phyloP scores from a whole-genome alignment of 2,329 filamentous ascomycete species.

The Blastomyces emzantsi region DNA sequence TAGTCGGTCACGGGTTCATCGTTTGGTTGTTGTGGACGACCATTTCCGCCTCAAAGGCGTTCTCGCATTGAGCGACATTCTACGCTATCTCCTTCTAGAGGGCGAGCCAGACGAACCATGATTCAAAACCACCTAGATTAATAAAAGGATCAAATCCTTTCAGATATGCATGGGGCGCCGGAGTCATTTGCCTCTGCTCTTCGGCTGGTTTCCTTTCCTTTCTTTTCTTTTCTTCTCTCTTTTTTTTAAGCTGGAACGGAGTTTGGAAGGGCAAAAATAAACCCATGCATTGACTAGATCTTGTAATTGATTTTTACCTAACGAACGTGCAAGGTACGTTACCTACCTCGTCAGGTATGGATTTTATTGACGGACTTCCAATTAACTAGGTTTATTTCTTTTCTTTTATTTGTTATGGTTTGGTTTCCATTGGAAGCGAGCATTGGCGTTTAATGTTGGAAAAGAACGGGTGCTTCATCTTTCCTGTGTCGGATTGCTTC shows the following conservation, averaged over 20 bases:
- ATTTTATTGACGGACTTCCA: background rate
- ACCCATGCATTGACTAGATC: slow-evolving; percentile 11
- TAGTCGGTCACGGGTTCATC: slow-evolving; percentile 86
- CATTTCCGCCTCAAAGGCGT: slow-evolving; percentile 77
- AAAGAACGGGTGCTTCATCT: background rate
- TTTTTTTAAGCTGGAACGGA: slow-evolving; percentile 13
- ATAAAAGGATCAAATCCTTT: background rate
- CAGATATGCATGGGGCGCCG: slow-evolving; percentile 11
- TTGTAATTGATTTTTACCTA: background rate
- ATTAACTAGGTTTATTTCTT: slow-evolving; percentile 11
- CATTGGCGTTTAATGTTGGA: slow-evolving; percentile 1
- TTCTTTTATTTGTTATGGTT: background rate
- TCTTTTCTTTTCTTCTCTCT: background rate
- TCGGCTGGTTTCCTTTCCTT: no score
- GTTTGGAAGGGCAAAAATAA: slow-evolving; percentile 12
- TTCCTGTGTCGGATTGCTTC: background rate
- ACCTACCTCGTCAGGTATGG: background rate
- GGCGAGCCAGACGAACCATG: slow-evolving; percentile 55
- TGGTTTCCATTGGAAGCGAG: background rate
- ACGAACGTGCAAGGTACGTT: background rate
- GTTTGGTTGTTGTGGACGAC: slow-evolving; percentile 87
- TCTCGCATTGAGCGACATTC: slow-evolving; percentile 88
- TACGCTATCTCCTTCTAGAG: slow-evolving; percentile 84
- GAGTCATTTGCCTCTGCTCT: slow-evolving; percentile 4
- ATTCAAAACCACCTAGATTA: slow-evolving; percentile 14